Base-by-base conservation (phyloP, 164 flowering plant genomes). In the Platanus orientalis region DNA sequence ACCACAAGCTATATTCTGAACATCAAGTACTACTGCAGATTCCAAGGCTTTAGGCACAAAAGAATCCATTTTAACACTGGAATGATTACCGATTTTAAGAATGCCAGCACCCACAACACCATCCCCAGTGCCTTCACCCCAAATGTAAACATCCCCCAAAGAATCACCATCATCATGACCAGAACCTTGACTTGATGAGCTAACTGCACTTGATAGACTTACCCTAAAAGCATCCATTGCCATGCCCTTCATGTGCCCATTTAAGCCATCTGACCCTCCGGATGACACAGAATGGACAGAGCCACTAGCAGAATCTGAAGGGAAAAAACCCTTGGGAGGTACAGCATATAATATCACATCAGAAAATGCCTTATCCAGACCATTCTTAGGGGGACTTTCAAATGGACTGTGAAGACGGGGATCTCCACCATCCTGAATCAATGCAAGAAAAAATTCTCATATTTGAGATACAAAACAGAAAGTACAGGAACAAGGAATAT, bases 131-230 rank as follows among this genome's bases (percentile, higher is more conserved):
- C 93, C 84, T 72, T 94, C 99, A 1, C 99, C 99, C 99, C 99
- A 94, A 44, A 94, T 85, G 76, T 89, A 94, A 73, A 91, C 97
- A 80, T 94, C 99, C 23, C 99, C 99, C 61, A 91, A 61, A 60
- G 97, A 91, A 84, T 94, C 96, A 60, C 92, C 96, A 75, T 94
- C 99, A 74, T 90, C 98, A 71, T 86, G 91, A 69, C 99, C 99
- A 69, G 99, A 94, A 67, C 99, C 97, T 70, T 91, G 99, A 73
- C 97, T 94, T 62, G 98, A 94, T 63, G 97, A 89, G 72, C 98
- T 94, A 65, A 91, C 96, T 65, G 97, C 97, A 84, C 99, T 94
- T 20, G 99, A 94, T 63, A 91, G 77, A 73, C 99, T 94, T 51
- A 94, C 89, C 72, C 99, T 79, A 73, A 87, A 86, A 65, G 96